These are phyloP conservation scores for Leishmania arabica DNA, from an alignment of 208 protist genomes.

Conservation along the genomic window DNA sequence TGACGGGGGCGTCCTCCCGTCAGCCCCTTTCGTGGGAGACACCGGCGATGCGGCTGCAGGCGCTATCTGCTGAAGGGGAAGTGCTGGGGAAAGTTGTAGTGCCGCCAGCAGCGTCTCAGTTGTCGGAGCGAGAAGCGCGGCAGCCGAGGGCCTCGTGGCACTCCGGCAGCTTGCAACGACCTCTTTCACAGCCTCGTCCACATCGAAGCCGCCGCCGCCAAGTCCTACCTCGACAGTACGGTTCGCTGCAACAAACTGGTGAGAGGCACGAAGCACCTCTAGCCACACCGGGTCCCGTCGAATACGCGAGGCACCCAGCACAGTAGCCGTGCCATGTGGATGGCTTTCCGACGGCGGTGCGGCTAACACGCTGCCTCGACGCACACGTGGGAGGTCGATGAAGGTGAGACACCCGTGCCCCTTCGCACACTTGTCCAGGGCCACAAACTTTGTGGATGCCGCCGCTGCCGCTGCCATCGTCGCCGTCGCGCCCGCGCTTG, in stretches of 20 bases:
- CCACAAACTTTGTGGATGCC: constrained; percentile 61
- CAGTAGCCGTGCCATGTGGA: not conserved
- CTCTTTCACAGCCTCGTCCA: not conserved
- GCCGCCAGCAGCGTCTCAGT: constrained; percentile 44
- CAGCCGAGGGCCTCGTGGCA: not conserved
- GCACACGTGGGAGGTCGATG: constrained; percentile 52
- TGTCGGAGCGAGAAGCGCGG: constrained; percentile 23
- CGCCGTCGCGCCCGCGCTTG: not conserved
- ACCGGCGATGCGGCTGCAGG: not conserved
- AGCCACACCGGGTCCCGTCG: constrained; percentile 71
- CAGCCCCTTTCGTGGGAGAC: not conserved
- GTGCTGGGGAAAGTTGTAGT: constrained; percentile 39
- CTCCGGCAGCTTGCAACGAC: not conserved
- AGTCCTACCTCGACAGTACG: not conserved
- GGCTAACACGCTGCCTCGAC: not conserved
- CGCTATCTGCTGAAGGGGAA: constrained; percentile 43
- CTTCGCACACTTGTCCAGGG: constrained; percentile 90
- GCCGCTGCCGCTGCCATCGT: not conserved
- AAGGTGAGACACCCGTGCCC: constrained; percentile 80
- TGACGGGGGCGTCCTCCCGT: not conserved
- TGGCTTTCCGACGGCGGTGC: not conserved
- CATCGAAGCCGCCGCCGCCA: constrained; percentile 13
- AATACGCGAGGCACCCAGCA: constrained; percentile 34
- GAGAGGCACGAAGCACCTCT: constrained; percentile 54
- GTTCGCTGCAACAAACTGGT: constrained; percentile 49